Evolutionary conservation across 257 asterid species (phyloP), one percentile per base, ranked within the genome.

Genomic region (Salvia rosmarinus): DNA sequence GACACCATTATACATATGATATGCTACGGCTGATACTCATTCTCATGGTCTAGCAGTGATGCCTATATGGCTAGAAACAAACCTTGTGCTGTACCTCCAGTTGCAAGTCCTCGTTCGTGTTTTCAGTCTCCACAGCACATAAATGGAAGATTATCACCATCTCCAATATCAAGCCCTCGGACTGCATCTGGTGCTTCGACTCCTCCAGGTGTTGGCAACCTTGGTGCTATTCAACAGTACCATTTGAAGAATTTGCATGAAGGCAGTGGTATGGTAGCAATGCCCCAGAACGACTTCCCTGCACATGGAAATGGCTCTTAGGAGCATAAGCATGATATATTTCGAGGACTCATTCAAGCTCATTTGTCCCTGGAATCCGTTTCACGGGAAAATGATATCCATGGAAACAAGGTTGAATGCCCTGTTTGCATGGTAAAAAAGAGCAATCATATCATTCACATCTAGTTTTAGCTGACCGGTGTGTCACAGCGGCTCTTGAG

Each of bases 161-260:
- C 96, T 34, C 95, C 92, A n/a, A 82, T 90, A 62, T 83, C 96
- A 67, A 88, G 95, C 69, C 95, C 96, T 30, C 85, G 54, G 54
- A 39, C 81, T 23, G 69, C 89, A 66, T 85, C 97, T 16, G 94
- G 96, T 72, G 79, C 92, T 61, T 89, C 92, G 50, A 89, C 94
- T 37, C 95, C 97, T 43, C 85, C 87, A 52, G 75, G 85, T 50
- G 85, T 85, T 17, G 82, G 85, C 58, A 65, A 67, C 47, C 23
- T 54, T 7, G 82, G 82, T 42, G 64, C 86, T 71, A 68, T 82
- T 52, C 90, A 88, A 25, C 80, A 80, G 46, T 81, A 80, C 71
- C 66, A 42, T 72, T 52, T 34, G 11, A 82, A 47, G 71, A 73
- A 77, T 82, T 70, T 74, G 75, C 93, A 78, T 68, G 89, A 85